phyloP scores from a whole-genome alignment of 257 asterid species.

The Forsythia suspensa region DNA sequence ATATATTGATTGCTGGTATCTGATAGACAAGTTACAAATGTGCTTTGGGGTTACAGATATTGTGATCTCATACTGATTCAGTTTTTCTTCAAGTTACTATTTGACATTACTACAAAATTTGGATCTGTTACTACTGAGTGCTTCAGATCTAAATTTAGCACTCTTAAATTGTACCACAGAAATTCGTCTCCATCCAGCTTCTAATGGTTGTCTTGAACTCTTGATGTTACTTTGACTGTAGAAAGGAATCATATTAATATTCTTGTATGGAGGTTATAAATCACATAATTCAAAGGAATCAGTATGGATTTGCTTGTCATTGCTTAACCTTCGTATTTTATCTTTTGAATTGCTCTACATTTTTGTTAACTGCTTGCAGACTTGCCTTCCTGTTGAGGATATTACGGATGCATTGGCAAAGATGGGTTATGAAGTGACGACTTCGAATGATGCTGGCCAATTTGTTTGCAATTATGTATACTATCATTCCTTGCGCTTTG shows the following conservation, averaged over 20 bases:
- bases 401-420: slow-evolving; percentile 61
- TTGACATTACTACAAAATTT: too few species aligned
- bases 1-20: too few species aligned
- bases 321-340: not conserved
- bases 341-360: not conserved
- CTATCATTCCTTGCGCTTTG: slow-evolving; percentile 89
- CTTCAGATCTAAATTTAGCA: too few species aligned
- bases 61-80: too few species aligned
- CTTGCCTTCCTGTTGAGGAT: slow-evolving; percentile 69
- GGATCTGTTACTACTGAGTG: too few species aligned
- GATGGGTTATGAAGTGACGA: slow-evolving; percentile 82
- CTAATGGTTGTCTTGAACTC: not conserved
- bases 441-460: slow-evolving; percentile 92
- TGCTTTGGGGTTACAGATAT: too few species aligned
- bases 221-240: not conserved
- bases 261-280: not conserved
- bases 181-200: not conserved
- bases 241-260: not conserved
- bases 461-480: slow-evolving; percentile 95
- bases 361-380: slow-evolving; percentile 37
- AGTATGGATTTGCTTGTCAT: not conserved
- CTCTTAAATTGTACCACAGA: not conserved
- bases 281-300: not conserved
- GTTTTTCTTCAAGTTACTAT: too few species aligned
- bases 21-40: too few species aligned